phyloP scores from a whole-genome alignment of 768 basidiomycete species.

The Leccinum sublutescens region DNA sequence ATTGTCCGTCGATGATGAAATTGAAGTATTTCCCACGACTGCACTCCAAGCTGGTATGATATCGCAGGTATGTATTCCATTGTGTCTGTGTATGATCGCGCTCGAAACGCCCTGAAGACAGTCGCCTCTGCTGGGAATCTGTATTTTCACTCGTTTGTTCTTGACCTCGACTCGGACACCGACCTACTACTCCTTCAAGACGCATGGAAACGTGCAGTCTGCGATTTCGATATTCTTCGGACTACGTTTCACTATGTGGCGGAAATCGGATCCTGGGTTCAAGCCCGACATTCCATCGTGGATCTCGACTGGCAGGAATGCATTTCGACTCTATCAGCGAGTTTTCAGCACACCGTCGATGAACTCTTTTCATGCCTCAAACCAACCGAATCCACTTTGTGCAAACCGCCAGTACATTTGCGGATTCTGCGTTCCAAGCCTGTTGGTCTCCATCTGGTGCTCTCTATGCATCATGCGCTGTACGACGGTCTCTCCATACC shows the following conservation, averaged over 20 bases:
- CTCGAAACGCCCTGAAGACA: constrained; percentile 21
- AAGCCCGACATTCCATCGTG: constrained; percentile 27
- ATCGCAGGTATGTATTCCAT: constrained; percentile 38
- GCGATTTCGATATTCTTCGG: constrained; percentile 40
- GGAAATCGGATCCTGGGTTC: constrained; percentile 33
- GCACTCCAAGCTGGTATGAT: constrained; percentile 49
- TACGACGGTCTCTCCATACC: constrained; percentile 46
- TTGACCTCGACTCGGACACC: constrained; percentile 17
- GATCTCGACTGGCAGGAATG: constrained; percentile 26
- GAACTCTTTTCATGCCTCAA: constrained; percentile 10
- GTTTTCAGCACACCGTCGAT: constrained; percentile 12
- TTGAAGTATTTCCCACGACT: constrained; percentile 40
- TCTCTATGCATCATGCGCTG: constrained; percentile 47
- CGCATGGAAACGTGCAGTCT: constrained; percentile 37
- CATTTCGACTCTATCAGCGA: constrained; percentile 3
- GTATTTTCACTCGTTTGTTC: constrained; percentile 34
- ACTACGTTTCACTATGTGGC: constrained; percentile 47
- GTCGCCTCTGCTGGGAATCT: constrained; percentile 28
- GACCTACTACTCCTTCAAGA: constrained; percentile 30
- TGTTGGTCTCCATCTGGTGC: constrained; percentile 26
- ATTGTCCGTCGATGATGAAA: constrained; percentile 30
- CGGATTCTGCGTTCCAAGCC: constrained; percentile 12
- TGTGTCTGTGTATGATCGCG: background rate
- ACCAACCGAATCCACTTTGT: constrained; percentile 23
- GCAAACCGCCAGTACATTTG: constrained; percentile 34